Evolutionary conservation across 495 filamentous ascomycete species (phyloP), one percentile per base, ranked within the genome.

Genomic region (Penicillium cinerascens): DNA sequence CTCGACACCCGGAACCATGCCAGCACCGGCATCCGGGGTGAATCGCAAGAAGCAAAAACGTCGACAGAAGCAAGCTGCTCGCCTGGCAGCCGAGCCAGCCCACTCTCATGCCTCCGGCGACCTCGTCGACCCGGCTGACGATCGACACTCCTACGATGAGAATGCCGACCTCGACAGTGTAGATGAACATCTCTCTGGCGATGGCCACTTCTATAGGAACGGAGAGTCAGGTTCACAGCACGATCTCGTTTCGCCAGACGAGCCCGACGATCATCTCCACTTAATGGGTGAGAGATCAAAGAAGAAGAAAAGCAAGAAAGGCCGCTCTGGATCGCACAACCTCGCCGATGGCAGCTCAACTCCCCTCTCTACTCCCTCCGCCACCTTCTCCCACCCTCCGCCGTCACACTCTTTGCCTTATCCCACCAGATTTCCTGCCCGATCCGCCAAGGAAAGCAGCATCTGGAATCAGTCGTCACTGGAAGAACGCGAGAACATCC

Each of bases 401-500:
- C 71, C 70, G 35, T 62, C 72, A 25, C 64, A 61, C 46, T 48
- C 60, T 26, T 20, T 61, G 23, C 52, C 60, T 11, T 66, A 57
- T 58, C 39, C 62, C 60, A 43, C 58, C 60, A 52, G 64, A 42
- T 45, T 57, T 60, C 58, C 68, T 50, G 47, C 66, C 27, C 71
- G 69, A 45, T 64, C 67, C 23, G 56, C 64, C 27, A 88, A 86
- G 64, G 89, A 93, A 57, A 89, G 87, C 67, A 72, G 65, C 37
- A 96, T 98, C 68, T 99, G 93, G 93, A 96, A 97, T 62, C 97
- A 91, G 6, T 92, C 88, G 27, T 91, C 86, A 5, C 80, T 87
- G 49, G 91, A 97, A 67, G 93, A 99, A 68, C 86, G 93, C 13
- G 91, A 97, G 67, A 86, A 93, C 55, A 99, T 99, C 65, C 95